Conservation (phyloP, 306 rosid genomes). For the Erythrophleum fordii region DNA sequence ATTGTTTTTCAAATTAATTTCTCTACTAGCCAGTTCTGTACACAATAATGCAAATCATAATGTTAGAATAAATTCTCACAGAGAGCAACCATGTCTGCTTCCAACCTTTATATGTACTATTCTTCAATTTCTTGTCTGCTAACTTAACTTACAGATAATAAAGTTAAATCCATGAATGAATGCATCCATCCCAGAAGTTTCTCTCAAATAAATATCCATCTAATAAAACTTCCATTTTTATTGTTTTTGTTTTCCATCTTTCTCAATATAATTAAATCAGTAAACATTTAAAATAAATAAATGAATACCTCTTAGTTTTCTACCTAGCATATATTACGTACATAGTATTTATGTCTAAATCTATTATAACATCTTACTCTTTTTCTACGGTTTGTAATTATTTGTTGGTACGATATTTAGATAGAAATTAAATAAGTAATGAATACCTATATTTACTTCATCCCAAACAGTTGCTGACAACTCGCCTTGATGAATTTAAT, state of each 20-base stretch:
- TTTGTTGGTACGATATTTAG: too few relatives aligned
- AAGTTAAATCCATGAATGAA: not conserved
- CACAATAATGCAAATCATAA: conserved; percentile 16
- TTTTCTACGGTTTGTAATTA: not conserved
- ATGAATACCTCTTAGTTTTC: too few relatives aligned
- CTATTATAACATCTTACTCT: not conserved
- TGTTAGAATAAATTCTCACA: not conserved
- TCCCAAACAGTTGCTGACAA: not conserved
- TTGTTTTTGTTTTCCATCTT: too few relatives aligned
- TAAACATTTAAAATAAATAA: too few relatives aligned
- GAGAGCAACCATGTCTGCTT: not conserved
- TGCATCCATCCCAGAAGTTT: not conserved
- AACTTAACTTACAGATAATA: not conserved
- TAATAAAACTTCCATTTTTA: not conserved
- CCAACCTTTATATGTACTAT: not conserved
- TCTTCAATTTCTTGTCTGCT: not conserved
- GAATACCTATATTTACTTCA: not conserved
- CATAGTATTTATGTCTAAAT: not conserved
- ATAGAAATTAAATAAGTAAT: not conserved
- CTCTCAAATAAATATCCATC: not conserved
- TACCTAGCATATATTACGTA: too few relatives aligned
- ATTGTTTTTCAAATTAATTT: not conserved
- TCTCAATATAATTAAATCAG: too few relatives aligned
- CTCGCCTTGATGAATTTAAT: not conserved
- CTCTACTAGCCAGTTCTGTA: not conserved